Evolutionary conservation across 495 filamentous ascomycete species (phyloP).

Genomic region (Clavariopsis aquatica): DNA sequence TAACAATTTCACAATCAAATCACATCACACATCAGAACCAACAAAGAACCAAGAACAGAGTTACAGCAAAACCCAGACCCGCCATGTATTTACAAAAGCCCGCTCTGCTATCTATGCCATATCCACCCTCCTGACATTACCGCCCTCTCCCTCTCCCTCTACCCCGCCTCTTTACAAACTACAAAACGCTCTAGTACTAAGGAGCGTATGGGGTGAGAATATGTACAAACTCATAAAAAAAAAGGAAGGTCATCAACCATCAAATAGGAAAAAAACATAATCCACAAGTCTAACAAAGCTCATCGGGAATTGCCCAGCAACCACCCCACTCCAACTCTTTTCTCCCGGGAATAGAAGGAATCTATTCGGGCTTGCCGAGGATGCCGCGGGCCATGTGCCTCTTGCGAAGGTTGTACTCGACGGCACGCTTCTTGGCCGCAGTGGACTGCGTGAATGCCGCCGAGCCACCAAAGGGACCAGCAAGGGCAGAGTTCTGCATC

Average conservation of each 20-base stretch:
- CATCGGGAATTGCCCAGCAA: slow-evolving; percentile 27
- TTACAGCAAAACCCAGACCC: neutral
- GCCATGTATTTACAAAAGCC: neutral
- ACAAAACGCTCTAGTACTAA: neutral
- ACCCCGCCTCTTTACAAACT: neutral
- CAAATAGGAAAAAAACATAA: neutral
- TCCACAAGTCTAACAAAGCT: neutral
- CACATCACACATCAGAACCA: too few relatives aligned
- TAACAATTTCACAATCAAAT: too few relatives aligned
- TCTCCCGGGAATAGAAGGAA: neutral
- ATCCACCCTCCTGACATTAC: neutral
- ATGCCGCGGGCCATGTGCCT: slow-evolving; percentile 37
- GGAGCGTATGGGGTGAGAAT: slow-evolving; percentile 13
- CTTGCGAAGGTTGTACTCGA: slow-evolving; percentile 39
- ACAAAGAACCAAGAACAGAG: too few relatives aligned
- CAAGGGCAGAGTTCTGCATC: slow-evolving; percentile 56
- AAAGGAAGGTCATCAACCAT: slow-evolving; percentile 9
- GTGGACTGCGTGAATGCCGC: slow-evolving; percentile 46
- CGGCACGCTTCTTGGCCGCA: slow-evolving; percentile 38
- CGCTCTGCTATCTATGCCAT: neutral
- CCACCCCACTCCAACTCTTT: neutral
- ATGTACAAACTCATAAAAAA: neutral
- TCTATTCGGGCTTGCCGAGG: slow-evolving; percentile 32
- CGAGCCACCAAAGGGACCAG: slow-evolving; percentile 63
- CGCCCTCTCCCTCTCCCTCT: neutral